A percentile compares a stretch with the other conserved stretches of the same genome.
Evolutionary conservation across 1,139 yeast species (phyloP).

Genomic region (Kurtzmaniella natalensis): DNA sequence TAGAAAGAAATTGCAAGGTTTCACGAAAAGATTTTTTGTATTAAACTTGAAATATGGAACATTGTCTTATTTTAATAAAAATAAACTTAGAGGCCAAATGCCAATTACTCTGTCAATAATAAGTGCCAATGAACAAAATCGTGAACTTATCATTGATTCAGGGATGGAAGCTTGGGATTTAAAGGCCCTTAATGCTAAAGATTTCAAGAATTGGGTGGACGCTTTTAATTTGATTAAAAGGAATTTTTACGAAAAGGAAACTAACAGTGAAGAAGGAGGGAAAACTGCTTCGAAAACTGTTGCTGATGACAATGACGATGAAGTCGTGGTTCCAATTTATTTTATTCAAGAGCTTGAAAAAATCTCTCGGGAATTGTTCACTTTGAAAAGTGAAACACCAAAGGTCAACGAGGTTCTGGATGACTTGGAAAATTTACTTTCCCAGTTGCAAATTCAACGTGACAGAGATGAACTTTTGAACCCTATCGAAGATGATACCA

Average conservation of each 20-base stretch:
- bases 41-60: constrained; percentile 81
- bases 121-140: constrained; percentile 65
- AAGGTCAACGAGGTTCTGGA: constrained; percentile 11
- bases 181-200: constrained; percentile 59
- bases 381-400: constrained; percentile 15
- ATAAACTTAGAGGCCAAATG: constrained; percentile 85
- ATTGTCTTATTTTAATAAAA: constrained; percentile 76
- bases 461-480: background rate
- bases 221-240: constrained; percentile 58
- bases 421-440: constrained; percentile 18
- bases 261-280: constrained; percentile 11
- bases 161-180: constrained; percentile 95
- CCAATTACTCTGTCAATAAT: constrained; percentile 77
- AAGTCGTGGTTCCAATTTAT: background rate
- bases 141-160: constrained; percentile 80
- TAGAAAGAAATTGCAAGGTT: constrained; percentile 77
- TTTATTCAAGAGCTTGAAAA: constrained; percentile 14
- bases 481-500: constrained; percentile 16
- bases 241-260: constrained; percentile 11
- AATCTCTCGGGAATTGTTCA: constrained; percentile 20
- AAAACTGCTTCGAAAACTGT: background rate
- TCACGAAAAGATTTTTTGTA: constrained; percentile 77
- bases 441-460: constrained; percentile 10
- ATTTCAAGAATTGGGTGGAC: constrained; percentile 78
- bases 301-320: constrained; percentile 5